Conservation (phyloP, 805 yeast genomes). For the Starmerella khaoyaiensis region DNA sequence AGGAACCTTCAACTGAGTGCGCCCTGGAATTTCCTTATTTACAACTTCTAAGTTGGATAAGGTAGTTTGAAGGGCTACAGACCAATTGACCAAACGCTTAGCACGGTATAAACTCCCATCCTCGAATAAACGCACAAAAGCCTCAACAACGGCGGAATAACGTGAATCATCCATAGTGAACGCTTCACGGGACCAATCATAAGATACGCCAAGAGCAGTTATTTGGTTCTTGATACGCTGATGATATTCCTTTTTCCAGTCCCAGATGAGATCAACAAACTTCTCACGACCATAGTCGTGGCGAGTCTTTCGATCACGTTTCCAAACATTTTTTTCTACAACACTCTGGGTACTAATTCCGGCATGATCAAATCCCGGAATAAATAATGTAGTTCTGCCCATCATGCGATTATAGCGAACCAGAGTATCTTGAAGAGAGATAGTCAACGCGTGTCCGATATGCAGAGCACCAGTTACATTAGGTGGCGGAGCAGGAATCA, state of each 20-base stretch:
- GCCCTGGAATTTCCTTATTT: constrained; percentile 75
- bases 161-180: constrained; percentile 78
- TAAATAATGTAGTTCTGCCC: constrained; percentile 81
- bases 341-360: constrained; percentile 98
- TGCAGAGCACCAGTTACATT: constrained; percentile 97
- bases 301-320: constrained; percentile 73
- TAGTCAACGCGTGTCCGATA: constrained; percentile 95
- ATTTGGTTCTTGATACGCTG: constrained; percentile 72
- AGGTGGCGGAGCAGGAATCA: constrained; percentile 98
- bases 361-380: constrained; percentile 98
- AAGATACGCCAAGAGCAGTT: constrained; percentile 84
- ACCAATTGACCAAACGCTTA: constrained; percentile 88
- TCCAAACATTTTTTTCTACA: constrained; percentile 92
- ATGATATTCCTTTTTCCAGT: constrained; percentile 95
- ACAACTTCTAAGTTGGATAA: constrained; percentile 93
- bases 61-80: constrained; percentile 86
- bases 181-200: constrained; percentile 90
- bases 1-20: constrained; percentile 71
- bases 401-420: constrained; percentile 93
- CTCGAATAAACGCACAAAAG: constrained; percentile 81
- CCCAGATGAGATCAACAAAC: constrained; percentile 84
- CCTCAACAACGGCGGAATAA: constrained; percentile 72
- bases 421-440: constrained; percentile 85
- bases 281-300: constrained; percentile 92
- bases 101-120: constrained; percentile 95